A percentile compares a stretch with the other conserved stretches of the same genome.
phyloP scores from a whole-genome alignment of 495 filamentous ascomycete species.

The Oidiodendron maius region DNA sequence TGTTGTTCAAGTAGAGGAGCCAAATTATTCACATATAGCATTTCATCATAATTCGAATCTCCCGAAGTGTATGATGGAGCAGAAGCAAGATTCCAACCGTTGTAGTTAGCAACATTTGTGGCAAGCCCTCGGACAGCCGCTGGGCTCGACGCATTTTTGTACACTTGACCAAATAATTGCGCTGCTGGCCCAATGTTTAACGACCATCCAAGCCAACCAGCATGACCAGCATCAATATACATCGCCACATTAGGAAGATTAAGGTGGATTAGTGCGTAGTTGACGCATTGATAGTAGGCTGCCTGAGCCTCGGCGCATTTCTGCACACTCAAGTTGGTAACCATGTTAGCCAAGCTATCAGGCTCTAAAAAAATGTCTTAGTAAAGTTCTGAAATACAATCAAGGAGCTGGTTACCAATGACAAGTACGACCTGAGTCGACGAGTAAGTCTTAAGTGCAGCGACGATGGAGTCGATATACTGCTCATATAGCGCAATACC shows the following conservation, averaged over 20 bases:
- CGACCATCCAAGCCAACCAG: conserved; percentile 83
- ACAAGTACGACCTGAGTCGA: conserved; percentile 45
- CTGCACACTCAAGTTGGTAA: conserved; percentile 61
- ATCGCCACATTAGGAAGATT: conserved; percentile 75
- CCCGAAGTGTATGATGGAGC: conserved; percentile 50
- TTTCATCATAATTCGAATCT: conserved; percentile 62
- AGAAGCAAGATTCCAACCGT: conserved; percentile 60
- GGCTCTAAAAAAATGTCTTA: conserved; percentile 60
- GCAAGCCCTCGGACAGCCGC: conserved; percentile 62
- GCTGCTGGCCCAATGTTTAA: no score
- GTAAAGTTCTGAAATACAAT: conserved; percentile 48
- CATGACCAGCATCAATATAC: conserved; percentile 79
- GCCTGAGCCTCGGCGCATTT: conserved; percentile 58
- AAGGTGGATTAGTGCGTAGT: conserved; percentile 67
- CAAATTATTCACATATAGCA: conserved; percentile 63
- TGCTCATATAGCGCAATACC: no score
- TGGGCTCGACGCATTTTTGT: conserved; percentile 57
- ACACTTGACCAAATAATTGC: conserved; percentile 60
- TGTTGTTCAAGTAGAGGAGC: conserved; percentile 48
- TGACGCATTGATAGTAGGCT: conserved; percentile 62
- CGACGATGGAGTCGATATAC: no score
- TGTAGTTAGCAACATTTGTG: conserved; percentile 76
- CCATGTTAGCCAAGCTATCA: conserved; percentile 73
- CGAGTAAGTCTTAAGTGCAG: no score
- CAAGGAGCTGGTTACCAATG: conserved; percentile 38